Evolutionary conservation across 179 eudicot species (phyloP).

Genomic region (Drosera spatulata): DNA sequence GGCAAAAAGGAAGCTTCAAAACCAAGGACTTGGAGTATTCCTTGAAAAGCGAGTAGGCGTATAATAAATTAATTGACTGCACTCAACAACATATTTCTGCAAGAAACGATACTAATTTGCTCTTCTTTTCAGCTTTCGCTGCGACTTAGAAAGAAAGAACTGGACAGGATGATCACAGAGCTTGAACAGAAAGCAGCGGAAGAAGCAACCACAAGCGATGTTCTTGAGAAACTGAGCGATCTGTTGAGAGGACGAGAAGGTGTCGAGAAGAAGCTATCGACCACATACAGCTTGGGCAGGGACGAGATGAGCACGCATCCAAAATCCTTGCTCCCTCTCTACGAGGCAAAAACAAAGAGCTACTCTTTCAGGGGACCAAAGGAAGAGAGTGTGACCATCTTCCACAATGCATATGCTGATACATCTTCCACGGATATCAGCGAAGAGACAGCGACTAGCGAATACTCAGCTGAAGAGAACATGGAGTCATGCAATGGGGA

Average conservation of each 20-base stretch:
- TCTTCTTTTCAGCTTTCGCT: constrained; percentile 50
- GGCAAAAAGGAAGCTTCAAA: constrained; percentile 75
- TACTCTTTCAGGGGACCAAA: constrained; percentile 42
- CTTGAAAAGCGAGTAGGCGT: constrained; percentile 75
- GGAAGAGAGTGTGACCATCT: constrained; percentile 41
- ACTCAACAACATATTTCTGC: neutral
- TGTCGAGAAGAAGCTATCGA: constrained; percentile 80
- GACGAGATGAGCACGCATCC: constrained; percentile 23
- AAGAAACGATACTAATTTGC: neutral
- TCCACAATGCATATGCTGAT: constrained; percentile 32
- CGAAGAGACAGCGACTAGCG: constrained; percentile 8
- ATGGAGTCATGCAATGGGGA: neutral
- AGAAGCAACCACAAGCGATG: constrained; percentile 38
- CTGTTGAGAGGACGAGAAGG: constrained; percentile 57
- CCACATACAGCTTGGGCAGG: constrained; percentile 77
- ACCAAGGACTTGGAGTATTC: constrained; percentile 60
- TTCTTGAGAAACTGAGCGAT: constrained; percentile 42
- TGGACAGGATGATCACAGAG: constrained; percentile 54
- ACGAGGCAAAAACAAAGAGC: constrained; percentile 39
- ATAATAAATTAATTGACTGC: neutral
- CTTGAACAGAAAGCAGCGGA: constrained; percentile 52
- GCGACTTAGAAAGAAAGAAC: constrained; percentile 62
- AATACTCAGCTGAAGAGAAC: constrained; percentile 5
- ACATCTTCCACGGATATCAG: constrained; percentile 22
- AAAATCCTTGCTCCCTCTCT: constrained; percentile 54